Evolutionary conservation across 352 stramenopile genomes (phyloP).

Genomic region (Globisporangium cederbergense): DNA sequence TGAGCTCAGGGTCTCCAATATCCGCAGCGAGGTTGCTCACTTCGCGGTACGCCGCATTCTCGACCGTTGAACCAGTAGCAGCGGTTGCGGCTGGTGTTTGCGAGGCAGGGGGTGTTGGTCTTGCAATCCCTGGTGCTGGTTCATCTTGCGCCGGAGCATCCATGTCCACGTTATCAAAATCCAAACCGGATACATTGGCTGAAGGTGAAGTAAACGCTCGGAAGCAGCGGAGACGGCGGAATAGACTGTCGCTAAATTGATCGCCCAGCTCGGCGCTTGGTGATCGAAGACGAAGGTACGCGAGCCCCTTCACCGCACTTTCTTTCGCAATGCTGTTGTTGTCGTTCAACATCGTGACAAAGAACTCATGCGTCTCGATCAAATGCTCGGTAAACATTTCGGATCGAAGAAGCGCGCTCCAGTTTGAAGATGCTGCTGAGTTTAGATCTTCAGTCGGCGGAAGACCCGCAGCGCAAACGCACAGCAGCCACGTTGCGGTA

Average conservation of each 20-base stretch:
- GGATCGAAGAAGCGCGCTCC: slow-evolving; percentile 32
- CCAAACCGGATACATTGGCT: slow-evolving; percentile 19
- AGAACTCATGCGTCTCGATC: slow-evolving; percentile 64
- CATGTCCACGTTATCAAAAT: slow-evolving; percentile 25
- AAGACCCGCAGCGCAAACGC: slow-evolving; percentile 56
- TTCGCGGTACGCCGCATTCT: slow-evolving; percentile 81
- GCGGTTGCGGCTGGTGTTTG: slow-evolving; percentile 10
- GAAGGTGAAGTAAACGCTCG: slow-evolving; percentile 50
- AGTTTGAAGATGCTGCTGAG: slow-evolving; percentile 18
- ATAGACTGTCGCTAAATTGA: slow-evolving; percentile 76
- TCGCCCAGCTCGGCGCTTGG: slow-evolving; percentile 46
- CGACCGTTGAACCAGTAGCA: slow-evolving; percentile 29
- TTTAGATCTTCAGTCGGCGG: neutral
- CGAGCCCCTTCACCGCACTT: slow-evolving; percentile 71
- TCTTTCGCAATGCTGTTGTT: slow-evolving; percentile 60
- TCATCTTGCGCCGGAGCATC: neutral
- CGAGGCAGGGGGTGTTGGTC: neutral
- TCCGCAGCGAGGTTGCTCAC: slow-evolving; percentile 81
- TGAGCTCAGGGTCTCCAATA: slow-evolving; percentile 72
- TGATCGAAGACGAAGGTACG: slow-evolving; percentile 61
- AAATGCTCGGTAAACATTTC: slow-evolving; percentile 27
- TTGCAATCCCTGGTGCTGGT: slow-evolving; percentile 6
- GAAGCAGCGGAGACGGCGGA: slow-evolving; percentile 74
- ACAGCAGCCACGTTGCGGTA: slow-evolving; percentile 62
- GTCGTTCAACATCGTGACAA: slow-evolving; percentile 81